Conservation (phyloP, 495 filamentous ascomycete species). For the Lasiosphaeria miniovina region DNA sequence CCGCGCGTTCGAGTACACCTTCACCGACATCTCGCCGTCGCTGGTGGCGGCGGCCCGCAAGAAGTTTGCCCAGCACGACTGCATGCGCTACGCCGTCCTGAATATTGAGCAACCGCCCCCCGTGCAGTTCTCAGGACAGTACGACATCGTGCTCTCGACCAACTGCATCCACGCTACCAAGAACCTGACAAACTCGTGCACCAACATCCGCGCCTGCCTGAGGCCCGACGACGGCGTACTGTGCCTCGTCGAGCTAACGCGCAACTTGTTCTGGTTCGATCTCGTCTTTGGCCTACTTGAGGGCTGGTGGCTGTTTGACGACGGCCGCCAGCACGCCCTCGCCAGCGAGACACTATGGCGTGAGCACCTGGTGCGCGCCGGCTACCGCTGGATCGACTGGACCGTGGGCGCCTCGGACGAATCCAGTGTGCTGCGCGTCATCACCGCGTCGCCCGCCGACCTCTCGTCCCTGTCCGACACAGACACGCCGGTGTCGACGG, state of each 20-base stretch:
- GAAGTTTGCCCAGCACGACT: slow-evolving; percentile 12
- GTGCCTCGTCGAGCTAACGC: slow-evolving; percentile 36
- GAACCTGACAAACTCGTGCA: slow-evolving; percentile 27
- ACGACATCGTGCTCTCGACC: slow-evolving; percentile 52
- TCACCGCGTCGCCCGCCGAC: no score
- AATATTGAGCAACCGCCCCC: slow-evolving; percentile 48
- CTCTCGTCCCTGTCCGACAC: not conserved
- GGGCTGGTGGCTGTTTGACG: slow-evolving; percentile 50
- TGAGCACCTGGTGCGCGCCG: slow-evolving; percentile 35
- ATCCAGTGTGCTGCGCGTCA: not conserved
- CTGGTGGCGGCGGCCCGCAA: slow-evolving; percentile 47
- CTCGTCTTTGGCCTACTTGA: slow-evolving; percentile 50
- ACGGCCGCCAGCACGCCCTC: slow-evolving; percentile 46
- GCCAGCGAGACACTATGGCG: slow-evolving; percentile 45
- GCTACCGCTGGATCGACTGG: slow-evolving; percentile 28
- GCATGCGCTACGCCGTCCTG: slow-evolving; percentile 45
- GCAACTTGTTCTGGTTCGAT: slow-evolving; percentile 41
- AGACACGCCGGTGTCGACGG: not conserved
- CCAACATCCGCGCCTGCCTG: slow-evolving; percentile 31
- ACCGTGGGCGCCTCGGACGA: not conserved
- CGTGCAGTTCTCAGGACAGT: slow-evolving; percentile 44
- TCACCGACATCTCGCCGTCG: slow-evolving; percentile 48
- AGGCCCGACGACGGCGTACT: slow-evolving; percentile 38
- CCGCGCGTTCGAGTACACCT: slow-evolving; percentile 46
- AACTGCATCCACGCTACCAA: slow-evolving; percentile 50